Evolutionary conservation across 257 asterid species (phyloP).

Genomic region (Paulownia fortunei): DNA sequence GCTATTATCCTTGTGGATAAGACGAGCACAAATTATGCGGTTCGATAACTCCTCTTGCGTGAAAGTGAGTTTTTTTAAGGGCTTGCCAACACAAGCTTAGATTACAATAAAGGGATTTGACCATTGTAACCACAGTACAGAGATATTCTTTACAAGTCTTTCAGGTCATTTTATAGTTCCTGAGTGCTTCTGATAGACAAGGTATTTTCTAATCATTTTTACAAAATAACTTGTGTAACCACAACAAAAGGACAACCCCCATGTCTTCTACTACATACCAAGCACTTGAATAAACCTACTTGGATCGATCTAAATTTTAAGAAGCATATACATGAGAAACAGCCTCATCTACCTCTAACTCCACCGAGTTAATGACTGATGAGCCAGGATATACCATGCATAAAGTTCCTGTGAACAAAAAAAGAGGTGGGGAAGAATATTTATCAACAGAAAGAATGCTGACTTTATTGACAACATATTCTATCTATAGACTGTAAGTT

Average conservation of each 20-base stretch:
- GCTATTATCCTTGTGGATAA: background rate
- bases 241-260: background rate
- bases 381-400: constrained; percentile 57
- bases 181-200: background rate
- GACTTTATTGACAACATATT: constrained; percentile 12
- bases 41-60: constrained; percentile 12
- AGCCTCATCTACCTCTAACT: constrained; percentile 58
- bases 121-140: background rate
- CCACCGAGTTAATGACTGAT: constrained; percentile 51
- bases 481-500: constrained; percentile 9
- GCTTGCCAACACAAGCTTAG: constrained; percentile 12
- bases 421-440: constrained; percentile 7
- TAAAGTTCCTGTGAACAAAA: constrained; percentile 56
- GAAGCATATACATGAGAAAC: constrained; percentile 22
- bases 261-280: background rate
- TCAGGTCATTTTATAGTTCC: constrained; percentile 6
- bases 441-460: constrained; percentile 14
- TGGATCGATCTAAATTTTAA: constrained; percentile 4
- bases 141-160: background rate
- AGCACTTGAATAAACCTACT: background rate
- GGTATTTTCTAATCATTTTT: background rate
- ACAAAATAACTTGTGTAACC: background rate
- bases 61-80: constrained; percentile 7
- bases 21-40: background rate
- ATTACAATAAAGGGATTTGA: background rate